Percentiles rank a stretch among this genome's conserved stretches.
Conservation (phyloP, 176 grass and related monocot genomes). For the Typha latifolia region DNA sequence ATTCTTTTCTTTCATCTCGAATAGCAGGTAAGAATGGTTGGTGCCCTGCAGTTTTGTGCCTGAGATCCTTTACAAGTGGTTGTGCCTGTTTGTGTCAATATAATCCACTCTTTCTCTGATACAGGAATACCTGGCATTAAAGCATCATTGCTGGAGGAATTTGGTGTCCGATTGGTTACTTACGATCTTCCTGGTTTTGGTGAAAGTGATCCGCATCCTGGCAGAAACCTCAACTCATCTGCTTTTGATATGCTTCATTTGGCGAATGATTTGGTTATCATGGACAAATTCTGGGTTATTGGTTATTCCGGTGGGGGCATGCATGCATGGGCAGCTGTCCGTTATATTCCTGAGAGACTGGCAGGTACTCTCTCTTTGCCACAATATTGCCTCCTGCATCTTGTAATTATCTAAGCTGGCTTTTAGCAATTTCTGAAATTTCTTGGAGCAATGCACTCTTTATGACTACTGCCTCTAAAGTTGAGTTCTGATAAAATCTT, state of each 20-base stretch:
- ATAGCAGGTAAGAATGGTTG: slow-evolving; percentile 49
- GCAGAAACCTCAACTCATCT: slow-evolving; percentile 82
- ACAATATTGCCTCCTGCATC: not conserved
- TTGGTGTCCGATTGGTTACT: slow-evolving; percentile 71
- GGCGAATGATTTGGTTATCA: slow-evolving; percentile 50
- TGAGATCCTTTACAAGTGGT: not conserved
- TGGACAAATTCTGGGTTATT: slow-evolving; percentile 79
- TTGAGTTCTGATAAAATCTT: too few relatives aligned
- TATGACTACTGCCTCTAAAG: too few relatives aligned
- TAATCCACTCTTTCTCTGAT: slow-evolving; percentile 16
- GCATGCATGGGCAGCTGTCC: slow-evolving; percentile 93
- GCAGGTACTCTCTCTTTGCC: slow-evolving; percentile 39
- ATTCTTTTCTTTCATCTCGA: slow-evolving; percentile 94
- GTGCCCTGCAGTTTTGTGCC: slow-evolving; percentile 2
- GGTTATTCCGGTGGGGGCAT: slow-evolving; percentile 81
- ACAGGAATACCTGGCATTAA: slow-evolving; percentile 84
- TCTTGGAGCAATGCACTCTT: too few relatives aligned
- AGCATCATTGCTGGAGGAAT: slow-evolving; percentile 65
- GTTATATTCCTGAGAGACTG: slow-evolving; percentile 79
- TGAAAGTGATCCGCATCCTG: slow-evolving; percentile 88
- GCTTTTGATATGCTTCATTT: slow-evolving; percentile 91
- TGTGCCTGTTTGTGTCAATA: not conserved
- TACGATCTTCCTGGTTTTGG: slow-evolving; percentile 99
- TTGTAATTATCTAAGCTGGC: not conserved
- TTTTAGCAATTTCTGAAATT: too few relatives aligned